phyloP scores from a whole-genome alignment of 345 rosid genomes.

The Pugionium cornutum region DNA sequence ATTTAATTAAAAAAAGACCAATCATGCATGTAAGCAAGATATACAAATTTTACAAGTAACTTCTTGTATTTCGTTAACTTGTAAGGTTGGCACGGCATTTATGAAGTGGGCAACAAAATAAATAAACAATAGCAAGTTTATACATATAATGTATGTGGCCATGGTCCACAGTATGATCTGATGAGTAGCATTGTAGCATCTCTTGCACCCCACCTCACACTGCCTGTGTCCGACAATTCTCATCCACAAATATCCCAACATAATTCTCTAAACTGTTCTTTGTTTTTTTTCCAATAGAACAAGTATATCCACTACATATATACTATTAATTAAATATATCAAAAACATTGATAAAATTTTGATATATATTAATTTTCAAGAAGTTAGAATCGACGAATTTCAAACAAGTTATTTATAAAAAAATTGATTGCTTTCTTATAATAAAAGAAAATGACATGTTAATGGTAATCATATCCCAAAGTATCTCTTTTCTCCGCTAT shows the following conservation, averaged over 20 bases:
- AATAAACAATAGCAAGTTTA: not conserved
- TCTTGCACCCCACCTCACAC: not conserved
- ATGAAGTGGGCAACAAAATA: constrained; percentile 13
- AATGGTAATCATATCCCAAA: too few species aligned
- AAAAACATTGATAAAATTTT: too few species aligned
- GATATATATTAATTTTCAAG: too few species aligned
- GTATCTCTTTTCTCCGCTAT: too few species aligned
- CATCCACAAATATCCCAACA: not conserved
- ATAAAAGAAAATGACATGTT: too few species aligned
- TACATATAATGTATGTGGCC: not conserved
- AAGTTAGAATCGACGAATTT: too few species aligned
- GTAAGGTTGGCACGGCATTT: not conserved
- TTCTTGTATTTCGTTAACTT: not conserved
- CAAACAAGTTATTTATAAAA: too few species aligned
- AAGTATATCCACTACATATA: too few species aligned
- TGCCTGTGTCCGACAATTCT: constrained; percentile 18
- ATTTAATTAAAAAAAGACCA: not conserved
- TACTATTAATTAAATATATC: too few species aligned
- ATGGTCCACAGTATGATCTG: constrained; percentile 2
- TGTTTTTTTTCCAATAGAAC: too few species aligned
- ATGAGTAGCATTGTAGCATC: not conserved
- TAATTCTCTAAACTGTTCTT: too few species aligned
- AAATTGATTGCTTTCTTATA: too few species aligned
- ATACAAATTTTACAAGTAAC: not conserved
- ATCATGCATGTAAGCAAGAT: not conserved